Base-by-base conservation (phyloP, 148 eudicot species). In the Rhododendron vialii region DNA sequence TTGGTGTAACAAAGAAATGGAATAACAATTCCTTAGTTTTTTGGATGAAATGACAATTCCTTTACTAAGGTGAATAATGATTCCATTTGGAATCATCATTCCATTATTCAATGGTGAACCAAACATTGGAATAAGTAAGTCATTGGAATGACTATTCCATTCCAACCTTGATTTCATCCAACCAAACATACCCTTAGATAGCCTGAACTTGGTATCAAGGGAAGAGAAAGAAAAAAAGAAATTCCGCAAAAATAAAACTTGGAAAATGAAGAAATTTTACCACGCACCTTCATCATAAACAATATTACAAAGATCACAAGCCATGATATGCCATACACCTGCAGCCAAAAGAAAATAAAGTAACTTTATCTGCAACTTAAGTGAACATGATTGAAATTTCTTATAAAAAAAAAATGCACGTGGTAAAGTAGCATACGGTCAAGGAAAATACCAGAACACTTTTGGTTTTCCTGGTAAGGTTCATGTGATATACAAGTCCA, bases 241-340 rank as follows among this genome's bases (percentile, higher is more conserved):
- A 1, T 50, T 48, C 4, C 3, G 2, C 18, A 53, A 63, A 63
- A 12, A 4, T 24, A 4, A 45, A 22, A 76, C 77, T 77, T 24
- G 53, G 73, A 57, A 9, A 75, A 15, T 43, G 75, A 83, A 81
- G 17, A 78, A 28, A 53, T 51, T 80, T 69, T 38, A 61, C 45
- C 80, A 55, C 90, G 86, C 75, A 94, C 96, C 96, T 94, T 93
- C 92, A 93, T 87, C 81, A 94, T 63, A 76, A 89, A 69, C 55
- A 94, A 80, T 87, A 92, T 38, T 38, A 84, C 24, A 81, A 93
- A 61, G 50, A 94, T 92, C 84, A 91, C 92, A 35, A 94, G 89
- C 96, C 96, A 94, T 28, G 96, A 94, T 17, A 89, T 8, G 71
- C 95, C 95, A 89, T 94, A 94, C 24, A 94, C 91, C 96, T 94